These are phyloP conservation scores for Salvia rosmarinus DNA, from an alignment of 257 asterid species.

Conservation along the genomic window DNA sequence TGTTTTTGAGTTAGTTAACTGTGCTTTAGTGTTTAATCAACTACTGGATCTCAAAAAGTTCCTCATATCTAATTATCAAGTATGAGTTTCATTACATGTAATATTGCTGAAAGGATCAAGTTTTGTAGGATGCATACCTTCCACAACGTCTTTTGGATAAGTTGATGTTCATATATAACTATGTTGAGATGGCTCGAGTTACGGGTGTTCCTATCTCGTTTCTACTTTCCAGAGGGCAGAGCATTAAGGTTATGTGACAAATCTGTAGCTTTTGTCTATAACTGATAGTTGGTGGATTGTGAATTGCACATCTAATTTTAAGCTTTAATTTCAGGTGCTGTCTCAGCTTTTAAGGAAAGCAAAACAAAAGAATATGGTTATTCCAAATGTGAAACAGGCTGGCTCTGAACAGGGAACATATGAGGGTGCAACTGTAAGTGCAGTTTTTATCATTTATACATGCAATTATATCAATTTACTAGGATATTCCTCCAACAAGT, in stretches of 20 bases:
- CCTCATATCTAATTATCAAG: conserved; percentile 1
- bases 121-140: conserved; percentile 92
- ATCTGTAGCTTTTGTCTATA: conserved; percentile 19
- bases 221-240: conserved; percentile 96
- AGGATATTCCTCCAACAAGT: conserved; percentile 16
- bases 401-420: conserved; percentile 92
- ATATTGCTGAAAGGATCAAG: conserved; percentile 33
- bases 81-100: conserved; percentile 19
- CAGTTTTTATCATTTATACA: conserved; percentile 30
- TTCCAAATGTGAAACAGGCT: conserved; percentile 93
- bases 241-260: conserved; percentile 72
- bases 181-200: conserved; percentile 99
- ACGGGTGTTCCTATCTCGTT: conserved; percentile 99
- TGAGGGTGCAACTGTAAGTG: conserved; percentile 98
- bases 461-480: conserved; percentile 11
- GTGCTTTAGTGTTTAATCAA: conserved; percentile 12
- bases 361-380: conserved; percentile 73
- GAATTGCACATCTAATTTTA: conserved; percentile 36
- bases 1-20: conserved; percentile 5
- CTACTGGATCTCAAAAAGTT: neutral
- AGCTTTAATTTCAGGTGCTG: conserved; percentile 64
- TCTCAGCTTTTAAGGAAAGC: conserved; percentile 98
- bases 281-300: conserved; percentile 11
- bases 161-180: conserved; percentile 89
- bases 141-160: conserved; percentile 98